Percentiles rank a stretch among this genome's conserved stretches.
Evolutionary conservation across 331 rosid genomes (phyloP).

Genomic region (Rosa hybrid): DNA sequence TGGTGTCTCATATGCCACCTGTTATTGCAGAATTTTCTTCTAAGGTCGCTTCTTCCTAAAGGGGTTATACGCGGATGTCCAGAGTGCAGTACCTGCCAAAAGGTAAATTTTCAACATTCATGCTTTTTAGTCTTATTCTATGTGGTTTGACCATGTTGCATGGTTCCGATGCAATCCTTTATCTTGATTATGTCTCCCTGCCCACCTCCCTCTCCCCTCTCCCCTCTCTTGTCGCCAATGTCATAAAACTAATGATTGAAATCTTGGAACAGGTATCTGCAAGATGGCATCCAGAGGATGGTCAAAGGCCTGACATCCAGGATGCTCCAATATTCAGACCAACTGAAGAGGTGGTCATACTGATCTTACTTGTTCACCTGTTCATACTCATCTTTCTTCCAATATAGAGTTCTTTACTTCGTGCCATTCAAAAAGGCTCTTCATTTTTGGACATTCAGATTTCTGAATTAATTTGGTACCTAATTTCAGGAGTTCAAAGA

Average conservation of each 20-base stretch:
- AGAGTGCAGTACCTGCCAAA: slow-evolving; percentile 81
- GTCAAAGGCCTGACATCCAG: slow-evolving; percentile 65
- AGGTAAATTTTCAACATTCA: slow-evolving; percentile 48
- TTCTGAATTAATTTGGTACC: slow-evolving; percentile 29
- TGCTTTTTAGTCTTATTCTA: slow-evolving; percentile 16
- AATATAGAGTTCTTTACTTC: slow-evolving; percentile 9
- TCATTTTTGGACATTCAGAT: slow-evolving; percentile 24
- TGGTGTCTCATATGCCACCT: slow-evolving; percentile 31
- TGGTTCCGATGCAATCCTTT: neutral
- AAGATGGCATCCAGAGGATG: slow-evolving; percentile 84
- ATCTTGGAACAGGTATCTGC: slow-evolving; percentile 73
- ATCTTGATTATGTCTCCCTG: neutral
- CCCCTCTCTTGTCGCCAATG: neutral
- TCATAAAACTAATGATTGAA: slow-evolving; percentile 27
- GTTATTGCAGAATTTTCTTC: slow-evolving; percentile 65
- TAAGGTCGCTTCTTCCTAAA: slow-evolving; percentile 58
- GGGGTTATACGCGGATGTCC: slow-evolving; percentile 97
- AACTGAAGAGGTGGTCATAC: slow-evolving; percentile 73
- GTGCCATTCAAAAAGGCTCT: slow-evolving; percentile 1
- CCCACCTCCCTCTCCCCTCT: no score
- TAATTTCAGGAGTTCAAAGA: slow-evolving; percentile 85
- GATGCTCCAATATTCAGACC: slow-evolving; percentile 95
- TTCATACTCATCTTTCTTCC: slow-evolving; percentile 26
- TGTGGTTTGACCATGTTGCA: neutral
- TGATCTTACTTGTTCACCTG: slow-evolving; percentile 15